Base-by-base conservation (phyloP, 148 eudicot species). In the Fagopyrum tataricum region DNA sequence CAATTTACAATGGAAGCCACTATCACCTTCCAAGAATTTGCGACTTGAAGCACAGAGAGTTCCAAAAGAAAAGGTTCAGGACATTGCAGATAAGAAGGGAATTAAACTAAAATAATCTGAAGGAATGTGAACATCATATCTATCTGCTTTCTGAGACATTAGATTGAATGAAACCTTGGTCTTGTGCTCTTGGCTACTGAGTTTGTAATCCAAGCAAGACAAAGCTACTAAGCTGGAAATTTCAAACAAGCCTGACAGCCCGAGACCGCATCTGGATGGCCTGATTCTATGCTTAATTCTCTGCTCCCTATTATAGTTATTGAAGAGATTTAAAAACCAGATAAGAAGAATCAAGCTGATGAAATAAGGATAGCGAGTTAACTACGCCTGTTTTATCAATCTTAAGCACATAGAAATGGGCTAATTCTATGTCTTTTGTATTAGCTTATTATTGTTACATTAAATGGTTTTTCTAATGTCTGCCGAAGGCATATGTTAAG, bases 41-140 rank as follows among this genome's bases (percentile, higher is more conserved):
- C 86, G 99, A 24, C 90, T 95, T 53, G 97, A 95, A 82, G 99
- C 99, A 51, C 99, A 95, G 56, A 86, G 99, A 86, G 99, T 95
- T 75, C 90, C 91, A 11, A 95, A 95, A 85, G 98, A 91, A 82
- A 92, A 90, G 80, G 97, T 95, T 82, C 99, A 95, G 82, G 99
- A 95, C 74, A 95, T 95, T 80, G 99, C 99, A 67, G 99, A 95
- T 80, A 92, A 92, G 80, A 95, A 92, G 86, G 97, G 94, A 64
- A 87, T 95, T 77, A 95, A 95, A 79, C 83, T 95, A 80, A 85
- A 92, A 77, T 95, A 82, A 79, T 78, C 77, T 91, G 78, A 95
- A 91, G 82, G 98, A 95, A 61, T 95, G 98, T 51, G 98, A 95
- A 81, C 84, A 42, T 42, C 67, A 26, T 62, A 26, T 52, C 2